These are phyloP conservation scores for Citrus mangshanensis DNA, from an alignment of 345 rosid genomes.

Conservation along the genomic window DNA sequence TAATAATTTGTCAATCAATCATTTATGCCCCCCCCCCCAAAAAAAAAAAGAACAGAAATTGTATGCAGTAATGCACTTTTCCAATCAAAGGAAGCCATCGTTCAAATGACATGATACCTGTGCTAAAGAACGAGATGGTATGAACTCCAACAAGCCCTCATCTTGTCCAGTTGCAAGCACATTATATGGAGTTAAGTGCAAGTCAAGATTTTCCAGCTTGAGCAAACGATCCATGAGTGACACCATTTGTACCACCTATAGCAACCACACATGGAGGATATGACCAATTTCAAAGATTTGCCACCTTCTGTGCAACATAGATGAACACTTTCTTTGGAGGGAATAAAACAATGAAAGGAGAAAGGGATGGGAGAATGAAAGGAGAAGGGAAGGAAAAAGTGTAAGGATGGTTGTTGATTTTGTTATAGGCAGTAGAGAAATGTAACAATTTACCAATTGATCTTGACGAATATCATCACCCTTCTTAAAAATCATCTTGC, in stretches of 20 bases:
- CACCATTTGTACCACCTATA: constrained; percentile 97
- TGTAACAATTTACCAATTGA: constrained; percentile 64
- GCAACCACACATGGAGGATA: constrained; percentile 27
- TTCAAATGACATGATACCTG: constrained; percentile 48
- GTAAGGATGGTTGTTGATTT: neutral
- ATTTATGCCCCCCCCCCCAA: no score
- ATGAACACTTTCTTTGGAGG: neutral
- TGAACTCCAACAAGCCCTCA: constrained; percentile 98
- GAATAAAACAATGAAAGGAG: neutral
- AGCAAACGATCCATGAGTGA: constrained; percentile 98
- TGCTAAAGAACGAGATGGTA: constrained; percentile 90
- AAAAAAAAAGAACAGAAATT: neutral
- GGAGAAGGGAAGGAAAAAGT: neutral
- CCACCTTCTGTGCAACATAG: neutral
- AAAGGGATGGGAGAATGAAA: neutral
- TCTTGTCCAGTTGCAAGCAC: constrained; percentile 98
- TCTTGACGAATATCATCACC: constrained; percentile 99
- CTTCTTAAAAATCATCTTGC: constrained; percentile 88
- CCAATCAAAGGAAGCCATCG: constrained; percentile 7
- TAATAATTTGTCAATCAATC: neutral
- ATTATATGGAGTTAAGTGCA: constrained; percentile 85
- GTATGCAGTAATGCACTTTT: neutral
- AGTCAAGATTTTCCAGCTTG: constrained; percentile 91
- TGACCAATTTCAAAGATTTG: constrained; percentile 7
- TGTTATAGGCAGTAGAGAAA: constrained; percentile 8